These are phyloP conservation scores for Phytophthora sp. DNA, from an alignment of 352 stramenopile genomes.

Conservation along the genomic window DNA sequence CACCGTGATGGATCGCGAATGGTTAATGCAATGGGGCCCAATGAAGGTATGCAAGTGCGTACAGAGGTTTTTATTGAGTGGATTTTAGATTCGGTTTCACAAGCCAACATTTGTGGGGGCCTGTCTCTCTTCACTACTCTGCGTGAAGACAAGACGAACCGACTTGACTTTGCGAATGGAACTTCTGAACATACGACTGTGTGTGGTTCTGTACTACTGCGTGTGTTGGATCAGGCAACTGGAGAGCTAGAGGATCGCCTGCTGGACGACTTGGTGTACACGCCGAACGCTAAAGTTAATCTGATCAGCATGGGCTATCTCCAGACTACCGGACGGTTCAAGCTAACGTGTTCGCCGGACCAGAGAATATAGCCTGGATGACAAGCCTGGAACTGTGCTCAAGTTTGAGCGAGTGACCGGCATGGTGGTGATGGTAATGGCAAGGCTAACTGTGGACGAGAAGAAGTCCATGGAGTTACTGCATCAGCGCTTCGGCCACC, in stretches of 20 bases:
- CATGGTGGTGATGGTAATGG: slow-evolving; percentile 1
- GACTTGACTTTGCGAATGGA: too few relatives aligned
- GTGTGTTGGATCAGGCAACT: slow-evolving; percentile 1
- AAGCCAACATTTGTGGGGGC: too few relatives aligned
- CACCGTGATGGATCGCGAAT: too few relatives aligned
- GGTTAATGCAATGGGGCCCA: too few relatives aligned
- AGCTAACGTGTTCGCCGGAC: not conserved
- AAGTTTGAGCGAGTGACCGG: too few relatives aligned
- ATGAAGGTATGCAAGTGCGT: too few relatives aligned
- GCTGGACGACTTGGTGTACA: slow-evolving; percentile 10
- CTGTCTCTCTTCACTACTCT: too few relatives aligned
- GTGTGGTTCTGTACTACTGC: not conserved
- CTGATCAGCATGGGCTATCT: slow-evolving; percentile 10
- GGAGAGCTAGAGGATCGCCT: not conserved
- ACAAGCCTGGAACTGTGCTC: not conserved
- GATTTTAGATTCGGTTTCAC: too few relatives aligned
- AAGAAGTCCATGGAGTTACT: slow-evolving; percentile 3
- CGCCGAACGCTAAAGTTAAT: not conserved
- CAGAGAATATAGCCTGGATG: slow-evolving; percentile 3
- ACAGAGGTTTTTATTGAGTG: too few relatives aligned
- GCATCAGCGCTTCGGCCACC: slow-evolving; percentile 4
- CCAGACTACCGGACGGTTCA: not conserved
- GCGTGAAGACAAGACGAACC: too few relatives aligned
- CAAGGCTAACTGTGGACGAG: not conserved
- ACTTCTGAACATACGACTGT: too few relatives aligned